Conservation (phyloP, 768 basidiomycete species). For the Inosperma sp. region DNA sequence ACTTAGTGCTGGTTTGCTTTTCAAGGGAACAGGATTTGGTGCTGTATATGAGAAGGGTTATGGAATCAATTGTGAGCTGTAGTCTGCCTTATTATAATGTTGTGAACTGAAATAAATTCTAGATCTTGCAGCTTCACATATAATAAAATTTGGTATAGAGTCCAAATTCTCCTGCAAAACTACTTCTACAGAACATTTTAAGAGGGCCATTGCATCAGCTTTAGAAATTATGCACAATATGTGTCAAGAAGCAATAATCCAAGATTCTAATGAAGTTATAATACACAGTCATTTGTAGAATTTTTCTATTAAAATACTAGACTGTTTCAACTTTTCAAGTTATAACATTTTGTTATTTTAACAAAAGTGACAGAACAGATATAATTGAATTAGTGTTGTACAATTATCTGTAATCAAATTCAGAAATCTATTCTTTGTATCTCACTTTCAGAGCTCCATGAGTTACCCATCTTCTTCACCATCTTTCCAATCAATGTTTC, state of each 20-base stretch:
- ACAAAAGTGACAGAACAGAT: too few species aligned
- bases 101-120: slow-evolving; percentile 6
- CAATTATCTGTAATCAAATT: slow-evolving; percentile 1
- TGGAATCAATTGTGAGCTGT: slow-evolving; percentile 72
- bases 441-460: slow-evolving; percentile 1
- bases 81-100: neutral
- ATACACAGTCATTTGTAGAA: slow-evolving; percentile 29
- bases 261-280: slow-evolving; percentile 10
- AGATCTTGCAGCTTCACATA: slow-evolving; percentile 78
- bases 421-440: slow-evolving; percentile 6
- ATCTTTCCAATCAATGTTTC: slow-evolving; percentile 43
- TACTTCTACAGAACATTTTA: slow-evolving; percentile 71
- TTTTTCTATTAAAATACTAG: neutral
- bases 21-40: slow-evolving; percentile 91
- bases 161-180: slow-evolving; percentile 66
- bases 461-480: slow-evolving; percentile 2
- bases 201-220: slow-evolving; percentile 53
- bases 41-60: slow-evolving; percentile 80
- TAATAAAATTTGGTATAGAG: slow-evolving; percentile 91
- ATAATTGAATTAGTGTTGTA: too few species aligned
- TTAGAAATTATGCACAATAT: slow-evolving; percentile 65
- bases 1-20: slow-evolving; percentile 77
- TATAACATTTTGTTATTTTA: too few species aligned
- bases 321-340: neutral
- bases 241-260: slow-evolving; percentile 31